These are phyloP conservation scores for Dionaea muscipula DNA, from an alignment of 179 eudicot species.

Conservation along the genomic window DNA sequence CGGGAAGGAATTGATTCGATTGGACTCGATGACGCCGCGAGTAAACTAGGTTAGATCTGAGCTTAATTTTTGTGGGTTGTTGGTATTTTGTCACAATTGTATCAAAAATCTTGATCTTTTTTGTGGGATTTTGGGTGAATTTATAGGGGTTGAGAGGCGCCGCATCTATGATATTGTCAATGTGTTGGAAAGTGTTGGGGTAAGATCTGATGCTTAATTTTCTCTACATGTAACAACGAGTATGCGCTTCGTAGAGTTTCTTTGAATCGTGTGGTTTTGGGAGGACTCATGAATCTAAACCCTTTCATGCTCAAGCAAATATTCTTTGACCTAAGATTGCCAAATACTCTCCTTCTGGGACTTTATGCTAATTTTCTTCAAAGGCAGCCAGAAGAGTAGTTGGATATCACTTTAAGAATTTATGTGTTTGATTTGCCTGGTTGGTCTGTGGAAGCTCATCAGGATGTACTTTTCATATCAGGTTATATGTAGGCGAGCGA, in stretches of 20 bases:
- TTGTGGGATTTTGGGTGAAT: neutral
- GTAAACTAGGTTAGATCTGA: constrained; percentile 51
- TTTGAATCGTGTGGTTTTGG: neutral
- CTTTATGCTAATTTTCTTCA: no score
- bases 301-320: no score
- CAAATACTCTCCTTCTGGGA: no score
- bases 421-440: no score
- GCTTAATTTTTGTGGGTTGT: neutral
- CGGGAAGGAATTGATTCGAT: constrained; percentile 73
- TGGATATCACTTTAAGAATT: no score
- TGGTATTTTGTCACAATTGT: neutral
- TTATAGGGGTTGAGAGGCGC: constrained; percentile 84
- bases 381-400: no score
- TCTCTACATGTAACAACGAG: no score
- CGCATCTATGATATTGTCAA: constrained; percentile 98
- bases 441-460: neutral
- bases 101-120: neutral
- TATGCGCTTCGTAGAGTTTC: no score
- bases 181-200: constrained; percentile 89
- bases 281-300: no score
- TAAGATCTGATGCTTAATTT: constrained; percentile 26
- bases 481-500: constrained; percentile 69
- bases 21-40: constrained; percentile 87
- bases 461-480: constrained; percentile 13
- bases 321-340: no score